Percentiles rank a stretch among this genome's conserved stretches.
Conservation (phyloP, 2,329 filamentous ascomycete species). For the Exophiala viscosa region DNA sequence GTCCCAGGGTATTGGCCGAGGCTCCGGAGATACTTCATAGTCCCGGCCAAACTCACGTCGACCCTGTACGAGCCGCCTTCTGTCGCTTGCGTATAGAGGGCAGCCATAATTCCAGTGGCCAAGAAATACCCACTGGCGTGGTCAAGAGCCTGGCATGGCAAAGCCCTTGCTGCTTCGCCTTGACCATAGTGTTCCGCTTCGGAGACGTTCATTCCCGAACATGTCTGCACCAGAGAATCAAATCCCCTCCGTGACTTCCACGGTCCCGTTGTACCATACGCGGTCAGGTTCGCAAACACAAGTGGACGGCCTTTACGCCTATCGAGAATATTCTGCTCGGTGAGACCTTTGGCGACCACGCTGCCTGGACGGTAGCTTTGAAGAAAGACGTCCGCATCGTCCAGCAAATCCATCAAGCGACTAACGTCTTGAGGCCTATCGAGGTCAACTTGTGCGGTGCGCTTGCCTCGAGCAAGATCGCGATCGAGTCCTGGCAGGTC, state of each 20-base stretch:
- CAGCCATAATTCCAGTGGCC: conserved; percentile 51
- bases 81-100: conserved; percentile 46
- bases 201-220: conserved; percentile 53
- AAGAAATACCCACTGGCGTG: conserved; percentile 55
- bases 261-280: conserved; percentile 50
- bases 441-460: conserved; percentile 38
- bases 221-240: conserved; percentile 56
- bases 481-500: conserved; percentile 36
- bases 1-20: conserved; percentile 49
- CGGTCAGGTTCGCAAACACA: conserved; percentile 52
- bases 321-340: conserved; percentile 36
- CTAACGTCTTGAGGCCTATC: conserved; percentile 25
- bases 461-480: conserved; percentile 38
- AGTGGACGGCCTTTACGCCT: conserved; percentile 41
- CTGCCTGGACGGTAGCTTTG: conserved; percentile 49
- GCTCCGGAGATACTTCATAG: conserved; percentile 55
- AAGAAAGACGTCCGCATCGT: conserved; percentile 42
- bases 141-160: conserved; percentile 56
- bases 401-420: conserved; percentile 33
- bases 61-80: conserved; percentile 51
- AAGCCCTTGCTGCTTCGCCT: conserved; percentile 40
- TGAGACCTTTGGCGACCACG: conserved; percentile 44
- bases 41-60: conserved; percentile 53
- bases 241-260: conserved; percentile 50
- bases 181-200: conserved; percentile 48